phyloP scores from a whole-genome alignment of 176 grass and related monocot genomes.

The Hsuehochloa calcarea region DNA sequence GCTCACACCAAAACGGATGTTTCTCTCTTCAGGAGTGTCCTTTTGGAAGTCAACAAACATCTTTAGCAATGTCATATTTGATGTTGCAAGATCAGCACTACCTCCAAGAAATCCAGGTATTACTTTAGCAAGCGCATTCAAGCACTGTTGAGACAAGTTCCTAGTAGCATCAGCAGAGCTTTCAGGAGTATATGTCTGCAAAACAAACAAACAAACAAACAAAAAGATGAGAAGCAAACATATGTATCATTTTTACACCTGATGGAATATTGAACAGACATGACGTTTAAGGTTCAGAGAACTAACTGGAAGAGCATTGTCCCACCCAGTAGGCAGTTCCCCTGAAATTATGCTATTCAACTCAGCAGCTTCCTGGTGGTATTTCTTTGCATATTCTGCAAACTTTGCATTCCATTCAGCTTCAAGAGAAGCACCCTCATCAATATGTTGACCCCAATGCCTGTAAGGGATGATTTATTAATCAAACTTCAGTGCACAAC shows the following conservation, averaged over 20 bases:
- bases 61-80: slow-evolving; percentile 62
- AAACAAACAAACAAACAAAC: background rate
- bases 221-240: background rate
- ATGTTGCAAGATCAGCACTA: slow-evolving; percentile 59
- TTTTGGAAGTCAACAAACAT: slow-evolving; percentile 61
- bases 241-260: background rate
- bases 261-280: background rate
- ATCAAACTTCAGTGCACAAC: background rate
- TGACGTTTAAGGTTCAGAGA: background rate
- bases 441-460: slow-evolving; percentile 48
- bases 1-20: slow-evolving; percentile 66
- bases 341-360: slow-evolving; percentile 50
- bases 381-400: slow-evolving; percentile 59
- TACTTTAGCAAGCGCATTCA: slow-evolving; percentile 61
- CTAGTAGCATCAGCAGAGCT: slow-evolving; percentile 48
- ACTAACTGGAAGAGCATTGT: slow-evolving; percentile 44
- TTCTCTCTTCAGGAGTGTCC: slow-evolving; percentile 52
- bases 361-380: slow-evolving; percentile 36
- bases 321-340: slow-evolving; percentile 43
- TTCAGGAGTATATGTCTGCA: slow-evolving; percentile 39
- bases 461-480: slow-evolving; percentile 24
- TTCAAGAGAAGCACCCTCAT: slow-evolving; percentile 49
- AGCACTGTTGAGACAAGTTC: slow-evolving; percentile 50
- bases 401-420: slow-evolving; percentile 56
- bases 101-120: slow-evolving; percentile 64